Conservation (phyloP, 2,329 filamentous ascomycete genomes). For the Acarospora socialis region DNA sequence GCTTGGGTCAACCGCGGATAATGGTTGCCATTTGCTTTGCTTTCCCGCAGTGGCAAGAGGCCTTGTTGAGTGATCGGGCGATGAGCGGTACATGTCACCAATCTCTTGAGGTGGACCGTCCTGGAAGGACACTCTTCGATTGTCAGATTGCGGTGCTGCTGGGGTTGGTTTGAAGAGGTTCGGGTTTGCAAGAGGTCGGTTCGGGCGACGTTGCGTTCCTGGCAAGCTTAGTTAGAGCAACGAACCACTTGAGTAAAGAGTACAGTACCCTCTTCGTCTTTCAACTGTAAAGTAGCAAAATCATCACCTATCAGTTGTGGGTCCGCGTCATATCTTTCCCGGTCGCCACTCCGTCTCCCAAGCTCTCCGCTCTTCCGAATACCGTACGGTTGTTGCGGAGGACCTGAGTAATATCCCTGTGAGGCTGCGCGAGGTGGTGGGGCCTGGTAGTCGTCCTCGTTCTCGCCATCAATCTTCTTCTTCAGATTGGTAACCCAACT, state of each 20-base stretch:
- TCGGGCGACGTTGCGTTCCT: constrained; percentile 40
- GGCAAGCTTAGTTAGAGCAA: constrained; percentile 27
- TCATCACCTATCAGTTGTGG: constrained; percentile 82
- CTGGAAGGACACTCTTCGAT: constrained; percentile 43
- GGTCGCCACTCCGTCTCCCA: constrained; percentile 65
- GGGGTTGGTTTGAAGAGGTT: constrained; percentile 63
- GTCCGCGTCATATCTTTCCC: constrained; percentile 87
- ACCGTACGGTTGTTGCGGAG: constrained; percentile 24
- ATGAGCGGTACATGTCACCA: constrained; percentile 53
- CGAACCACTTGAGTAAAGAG: neutral
- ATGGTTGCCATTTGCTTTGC: constrained; percentile 90
- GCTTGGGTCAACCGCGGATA: constrained; percentile 70
- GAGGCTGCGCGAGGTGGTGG: constrained; percentile 24
- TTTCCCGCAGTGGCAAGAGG: constrained; percentile 38
- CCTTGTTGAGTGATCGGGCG: constrained; percentile 43
- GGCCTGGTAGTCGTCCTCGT: constrained; percentile 50
- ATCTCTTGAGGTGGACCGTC: constrained; percentile 65
- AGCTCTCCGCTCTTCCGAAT: constrained; percentile 45
- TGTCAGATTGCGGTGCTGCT: constrained; percentile 35
- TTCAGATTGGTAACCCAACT: constrained; percentile 81
- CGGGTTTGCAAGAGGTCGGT: constrained; percentile 57
- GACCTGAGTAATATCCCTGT: constrained; percentile 25
- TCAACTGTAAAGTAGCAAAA: constrained; percentile 54
- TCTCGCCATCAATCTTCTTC: constrained; percentile 86
- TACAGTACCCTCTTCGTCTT: constrained; percentile 42